Percentiles rank a stretch among this genome's conserved stretches.
phyloP scores from a whole-genome alignment of 2,329 filamentous ascomycete genomes.

The Pseudopithomyces chartarum region DNA sequence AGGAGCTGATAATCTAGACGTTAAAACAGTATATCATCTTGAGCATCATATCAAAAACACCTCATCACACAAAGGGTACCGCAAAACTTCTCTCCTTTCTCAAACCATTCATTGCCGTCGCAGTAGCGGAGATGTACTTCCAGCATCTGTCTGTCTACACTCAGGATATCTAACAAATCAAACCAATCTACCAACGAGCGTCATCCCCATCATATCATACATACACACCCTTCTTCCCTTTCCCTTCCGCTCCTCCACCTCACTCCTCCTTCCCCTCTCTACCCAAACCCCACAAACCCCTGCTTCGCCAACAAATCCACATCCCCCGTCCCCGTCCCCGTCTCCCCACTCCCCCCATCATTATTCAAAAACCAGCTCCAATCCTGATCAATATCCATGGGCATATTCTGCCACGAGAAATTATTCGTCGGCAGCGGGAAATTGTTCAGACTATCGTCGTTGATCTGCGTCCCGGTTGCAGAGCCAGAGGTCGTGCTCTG shows the following conservation, averaged over 20 bases:
- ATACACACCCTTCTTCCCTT: background rate
- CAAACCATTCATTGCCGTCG: background rate
- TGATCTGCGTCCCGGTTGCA: conserved; percentile 23
- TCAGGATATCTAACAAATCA: conserved; percentile 1
- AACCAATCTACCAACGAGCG: background rate
- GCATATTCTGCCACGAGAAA: conserved; percentile 46
- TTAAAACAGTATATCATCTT: too few species aligned
- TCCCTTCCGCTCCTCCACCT: too few species aligned
- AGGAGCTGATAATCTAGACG: too few species aligned
- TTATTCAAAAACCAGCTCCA: conserved; percentile 49
- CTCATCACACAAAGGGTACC: too few species aligned
- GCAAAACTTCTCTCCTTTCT: background rate
- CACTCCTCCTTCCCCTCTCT: background rate
- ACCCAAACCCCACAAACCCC: conserved; percentile 35
- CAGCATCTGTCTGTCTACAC: background rate
- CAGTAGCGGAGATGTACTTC: conserved; percentile 3
- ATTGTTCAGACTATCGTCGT: conserved; percentile 37
- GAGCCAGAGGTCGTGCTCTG: conserved; percentile 5
- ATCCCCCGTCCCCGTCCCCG: background rate
- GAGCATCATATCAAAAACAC: too few species aligned
- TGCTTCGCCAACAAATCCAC: conserved; percentile 24
- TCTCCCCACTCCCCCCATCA: conserved; percentile 26
- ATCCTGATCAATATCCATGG: conserved; percentile 49
- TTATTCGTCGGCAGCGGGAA: conserved; percentile 42
- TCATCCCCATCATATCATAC: background rate